Evolutionary conservation across 2,329 filamentous ascomycete genomes (phyloP), one percentile per base, ranked within the genome.

Genomic region (Blastomyces silverae): DNA sequence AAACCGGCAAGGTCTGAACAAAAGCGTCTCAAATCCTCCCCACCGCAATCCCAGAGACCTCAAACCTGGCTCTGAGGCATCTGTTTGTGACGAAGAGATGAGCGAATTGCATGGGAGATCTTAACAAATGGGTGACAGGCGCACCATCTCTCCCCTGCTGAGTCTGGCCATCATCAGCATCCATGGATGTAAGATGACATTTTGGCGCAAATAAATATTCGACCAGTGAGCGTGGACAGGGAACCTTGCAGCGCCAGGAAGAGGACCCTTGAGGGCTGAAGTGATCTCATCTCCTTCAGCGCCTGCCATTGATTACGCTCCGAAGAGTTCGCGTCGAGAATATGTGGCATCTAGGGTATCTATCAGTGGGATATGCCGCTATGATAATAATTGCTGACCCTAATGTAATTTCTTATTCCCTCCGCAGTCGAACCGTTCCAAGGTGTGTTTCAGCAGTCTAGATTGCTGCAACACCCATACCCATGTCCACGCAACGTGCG

Each of bases 391-490:
- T 46, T 44, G 39, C 57, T 37, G 37, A 57, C 34, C 25, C 50
- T 58, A 42, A 58, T 22, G 39, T 13, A 25, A 34, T 42, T 46
- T 44, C 39, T 48, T 39, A 28, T 3, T 10, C 28, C 7, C 7
- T 31, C 25, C 8, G n/a, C 48, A 44, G 17, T 50, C 20, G 31
- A 62, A 44, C 34, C 7, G n/a, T 31, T 44, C 20, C 25, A 62
- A 55, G 25, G 48, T n/a, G 48, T 42, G 61, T 62, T 62, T 62
- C 61, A 62, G 48, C 61, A 62, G 39, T 62, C 61, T 62, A 55
- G 61, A 62, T 55, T 22, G 28, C 48, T 55, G 34, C 48, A 55
- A n/a, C 31, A 34, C 37, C 31, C 31, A 62, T 53, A 56, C 31
- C 61, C 61, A 42, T 62, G 61, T 55, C 34, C 20, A 34, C 42